Evolutionary conservation across 2,329 filamentous ascomycete genomes (phyloP), one percentile per base, ranked within the genome.

Genomic region (Dothistroma pini): DNA sequence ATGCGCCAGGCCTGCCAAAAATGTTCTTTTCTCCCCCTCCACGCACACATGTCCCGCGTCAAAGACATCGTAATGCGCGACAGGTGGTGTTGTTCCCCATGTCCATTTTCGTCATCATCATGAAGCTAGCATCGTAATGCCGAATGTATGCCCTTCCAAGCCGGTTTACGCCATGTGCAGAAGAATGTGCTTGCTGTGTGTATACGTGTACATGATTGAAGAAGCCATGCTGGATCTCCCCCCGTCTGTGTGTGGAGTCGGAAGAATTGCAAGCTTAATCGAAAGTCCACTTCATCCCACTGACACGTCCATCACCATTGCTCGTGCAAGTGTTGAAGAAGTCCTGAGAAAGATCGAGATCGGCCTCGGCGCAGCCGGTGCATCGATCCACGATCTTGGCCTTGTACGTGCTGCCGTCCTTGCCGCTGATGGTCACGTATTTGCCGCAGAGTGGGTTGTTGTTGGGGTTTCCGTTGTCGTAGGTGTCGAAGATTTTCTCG

Each of bases 311-410:
- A 47, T 71, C 72, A 8, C 66, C 66, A 50, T 69, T 63, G 29
- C 67, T 68, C 54, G 71, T 72, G 58, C 77, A 70, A 12, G 61
- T 66, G 56, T 72, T 69, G 73, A 79, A 80, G 56, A 78, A 73
- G 7, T 57, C 59, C 51, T 73, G 64, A 14, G 82, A 84, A 66
- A 88, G 80, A 70, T 91, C 89, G 54, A 91, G 83, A 69, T 81
- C 78, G 47, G 73, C 65, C 63, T 54, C 59, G 0, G 56, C 70
- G 75, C 90, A 95, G 68, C 87, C 87, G 76, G 84, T 83, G 81
- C 90, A 95, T 79, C 90, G 91, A 79, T 95, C 90, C 56, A 82
- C 83, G 63, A 93, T 84, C 3, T 69, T 82, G 63, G 85, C 89
- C 2, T 75, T 79, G 68, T 79, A 73, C 1, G 80, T 81, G 74